Evolutionary conservation across 495 filamentous ascomycete species (phyloP), one percentile per base, ranked within the genome.

Genomic region (Thermothielavioides terrestris): DNA sequence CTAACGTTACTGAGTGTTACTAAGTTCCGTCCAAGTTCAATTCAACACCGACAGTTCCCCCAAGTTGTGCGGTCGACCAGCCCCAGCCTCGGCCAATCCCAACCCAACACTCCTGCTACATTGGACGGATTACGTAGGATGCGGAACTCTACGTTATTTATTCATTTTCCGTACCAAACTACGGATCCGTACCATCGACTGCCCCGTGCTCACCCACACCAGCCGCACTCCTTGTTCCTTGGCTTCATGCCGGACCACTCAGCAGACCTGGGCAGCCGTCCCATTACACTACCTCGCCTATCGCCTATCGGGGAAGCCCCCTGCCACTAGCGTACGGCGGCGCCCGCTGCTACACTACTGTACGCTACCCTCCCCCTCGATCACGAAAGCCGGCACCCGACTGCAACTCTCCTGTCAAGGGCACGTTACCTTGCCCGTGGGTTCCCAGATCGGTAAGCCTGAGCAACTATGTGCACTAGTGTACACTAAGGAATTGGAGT

Each of bases 361-460:
- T n/a, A n/a, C n/a, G n/a, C n/a, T n/a, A n/a, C n/a, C n/a, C 44
- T 31, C 35, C 50, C 35, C 39, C 44, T 32, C 50, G 47, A 60
- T 55, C 59, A 55, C 48, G 43, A 62, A 45, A 60, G 61, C 63
- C 53, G 61, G 54, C 56, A 64, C 60, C 63, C 62, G 57, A 65
- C 32, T 41, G 27, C 46, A 6, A 59, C 60, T 63, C 64, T 63
- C 55, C 56, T 35, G 63, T 60, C 60, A 51, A 62, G 55, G 62
- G 64, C 55, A 66, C 60, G 64, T 64, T 62, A 66, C 64, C n/a
- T n/a, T n/a, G n/a, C n/a, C n/a, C 62, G 64, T 67, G 61, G 60
- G 50, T 49, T 57, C 61, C 60, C 52, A 62, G 60, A 62, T 67
- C 62, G 62, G 60, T 67, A 65, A 65, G 64, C 58, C 60, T 62